These are phyloP conservation scores for Phytophthora pini DNA, from an alignment of 352 stramenopile species.

Conservation along the genomic window DNA sequence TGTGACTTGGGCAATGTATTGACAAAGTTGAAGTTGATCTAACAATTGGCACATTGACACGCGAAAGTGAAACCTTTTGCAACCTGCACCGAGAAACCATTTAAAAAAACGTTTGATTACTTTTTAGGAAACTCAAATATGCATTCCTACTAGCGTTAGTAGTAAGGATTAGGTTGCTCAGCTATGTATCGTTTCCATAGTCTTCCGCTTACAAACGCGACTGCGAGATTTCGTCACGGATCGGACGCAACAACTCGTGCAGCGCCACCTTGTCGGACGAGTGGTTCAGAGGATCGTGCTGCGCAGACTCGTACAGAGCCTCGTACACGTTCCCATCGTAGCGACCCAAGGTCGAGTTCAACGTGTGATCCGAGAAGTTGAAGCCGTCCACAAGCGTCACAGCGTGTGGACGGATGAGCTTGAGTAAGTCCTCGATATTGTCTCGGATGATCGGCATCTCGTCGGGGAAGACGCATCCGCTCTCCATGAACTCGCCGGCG, in stretches of 20 bases:
- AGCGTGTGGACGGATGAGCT: slow-evolving; percentile 65
- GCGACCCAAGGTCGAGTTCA: slow-evolving; percentile 81
- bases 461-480: slow-evolving; percentile 48
- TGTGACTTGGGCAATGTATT: slow-evolving; percentile 13
- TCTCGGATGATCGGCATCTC: slow-evolving; percentile 58
- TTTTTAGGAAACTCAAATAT: too few relatives aligned
- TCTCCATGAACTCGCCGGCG: slow-evolving; percentile 73
- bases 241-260: slow-evolving; percentile 65
- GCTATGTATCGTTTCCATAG: too few relatives aligned
- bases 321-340: slow-evolving; percentile 83
- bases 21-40: slow-evolving; percentile 20
- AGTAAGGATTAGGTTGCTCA: too few relatives aligned
- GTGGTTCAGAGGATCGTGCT: slow-evolving; percentile 71
- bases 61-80: too few relatives aligned
- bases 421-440: slow-evolving; percentile 59
- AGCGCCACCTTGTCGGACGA: slow-evolving; percentile 69
- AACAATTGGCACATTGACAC: too few relatives aligned
- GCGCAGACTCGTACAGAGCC: slow-evolving; percentile 61
- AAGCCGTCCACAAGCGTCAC: slow-evolving; percentile 80
- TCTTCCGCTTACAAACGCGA: slow-evolving; percentile 28
- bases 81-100: too few relatives aligned
- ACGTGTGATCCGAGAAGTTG: slow-evolving; percentile 75
- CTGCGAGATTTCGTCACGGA: slow-evolving; percentile 55
- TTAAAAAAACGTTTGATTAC: too few relatives aligned
- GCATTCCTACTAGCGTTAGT: too few relatives aligned